Conservation (phyloP, 345 rosid species). For the Ailanthus altissimus region DNA sequence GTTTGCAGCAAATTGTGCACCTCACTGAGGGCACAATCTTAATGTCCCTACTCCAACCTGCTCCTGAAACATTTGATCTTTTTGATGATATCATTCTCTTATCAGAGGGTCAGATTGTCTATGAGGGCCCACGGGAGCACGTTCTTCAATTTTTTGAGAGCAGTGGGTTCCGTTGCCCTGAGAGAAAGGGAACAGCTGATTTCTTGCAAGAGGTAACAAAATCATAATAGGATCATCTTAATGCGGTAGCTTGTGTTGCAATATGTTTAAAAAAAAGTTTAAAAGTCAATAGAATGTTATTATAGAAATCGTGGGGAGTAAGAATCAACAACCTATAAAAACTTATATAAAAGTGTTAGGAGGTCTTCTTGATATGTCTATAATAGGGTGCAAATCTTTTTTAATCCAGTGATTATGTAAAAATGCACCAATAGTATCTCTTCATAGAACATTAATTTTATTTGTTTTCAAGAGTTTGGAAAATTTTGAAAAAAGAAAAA, state of each 20-base stretch:
- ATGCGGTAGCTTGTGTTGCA: neutral
- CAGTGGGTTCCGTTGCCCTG: slow-evolving; percentile 79
- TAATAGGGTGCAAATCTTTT: no score
- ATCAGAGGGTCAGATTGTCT: slow-evolving; percentile 82
- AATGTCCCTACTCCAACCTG: slow-evolving; percentile 87
- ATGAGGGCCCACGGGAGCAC: slow-evolving; percentile 79
- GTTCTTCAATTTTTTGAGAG: slow-evolving; percentile 63
- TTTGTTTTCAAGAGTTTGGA: no score
- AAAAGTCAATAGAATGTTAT: neutral
- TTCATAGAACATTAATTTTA: no score
- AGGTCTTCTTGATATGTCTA: no score
- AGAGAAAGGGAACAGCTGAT: slow-evolving; percentile 86
- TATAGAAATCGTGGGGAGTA: neutral
- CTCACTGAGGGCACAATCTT: slow-evolving; percentile 69
- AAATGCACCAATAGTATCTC: no score
- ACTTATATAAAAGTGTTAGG: neutral
- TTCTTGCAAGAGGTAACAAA: slow-evolving; percentile 82
- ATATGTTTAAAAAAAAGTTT: no score
- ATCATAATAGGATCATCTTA: neutral
- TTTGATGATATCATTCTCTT: slow-evolving; percentile 80
- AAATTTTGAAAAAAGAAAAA: no score
- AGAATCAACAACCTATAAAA: neutral
- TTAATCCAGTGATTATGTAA: no score
- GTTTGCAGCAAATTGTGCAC: slow-evolving; percentile 78
- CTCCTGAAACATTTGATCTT: slow-evolving; percentile 87